Percentiles rank a stretch among this genome's conserved stretches.
Conservation (phyloP, 768 basidiomycete genomes). For the Pisolithus albus region DNA sequence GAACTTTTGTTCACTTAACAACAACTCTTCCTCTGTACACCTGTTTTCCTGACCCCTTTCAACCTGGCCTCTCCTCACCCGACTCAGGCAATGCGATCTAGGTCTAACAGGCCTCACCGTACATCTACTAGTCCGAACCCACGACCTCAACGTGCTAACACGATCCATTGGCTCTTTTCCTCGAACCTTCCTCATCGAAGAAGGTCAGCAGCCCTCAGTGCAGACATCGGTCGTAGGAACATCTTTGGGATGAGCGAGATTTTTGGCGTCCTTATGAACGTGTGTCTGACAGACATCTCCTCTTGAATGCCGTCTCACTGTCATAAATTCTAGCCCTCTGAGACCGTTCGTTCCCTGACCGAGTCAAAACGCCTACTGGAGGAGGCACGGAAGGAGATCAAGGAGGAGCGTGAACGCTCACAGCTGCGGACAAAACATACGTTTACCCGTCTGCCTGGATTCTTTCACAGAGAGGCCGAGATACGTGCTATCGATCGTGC, state of each 20-base stretch:
- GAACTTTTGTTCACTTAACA: conserved; percentile 2
- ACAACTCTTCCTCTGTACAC: conserved; percentile 1
- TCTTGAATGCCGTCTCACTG: conserved; percentile 6
- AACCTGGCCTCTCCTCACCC: conserved; percentile 4
- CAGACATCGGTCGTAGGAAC: conserved; percentile 58
- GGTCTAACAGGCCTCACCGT: conserved; percentile 18
- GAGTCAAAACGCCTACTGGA: conserved; percentile 72
- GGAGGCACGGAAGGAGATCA: conserved; percentile 70
- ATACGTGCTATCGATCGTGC: conserved; percentile 56
- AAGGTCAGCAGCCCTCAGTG: conserved; percentile 51
- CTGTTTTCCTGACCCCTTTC: conserved; percentile 8
- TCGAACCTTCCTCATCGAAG: conserved; percentile 61
- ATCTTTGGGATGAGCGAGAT: conserved; percentile 81
- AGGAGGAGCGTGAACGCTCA: conserved; percentile 57
- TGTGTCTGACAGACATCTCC: conserved; percentile 29
- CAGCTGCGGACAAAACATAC: conserved; percentile 70
- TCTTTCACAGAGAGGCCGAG: conserved; percentile 65
- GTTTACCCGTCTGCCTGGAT: conserved; percentile 69
- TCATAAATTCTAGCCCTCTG: conserved; percentile 50
- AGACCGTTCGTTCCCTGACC: conserved; percentile 71
- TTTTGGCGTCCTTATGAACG: conserved; percentile 66
- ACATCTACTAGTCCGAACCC: conserved; percentile 18
- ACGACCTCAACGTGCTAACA: conserved; percentile 28
- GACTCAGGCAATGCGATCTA: conserved; percentile 20
- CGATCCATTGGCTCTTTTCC: conserved; percentile 70